Evolutionary conservation across 306 rosid genomes (phyloP).

Genomic region (Quercus glauca): DNA sequence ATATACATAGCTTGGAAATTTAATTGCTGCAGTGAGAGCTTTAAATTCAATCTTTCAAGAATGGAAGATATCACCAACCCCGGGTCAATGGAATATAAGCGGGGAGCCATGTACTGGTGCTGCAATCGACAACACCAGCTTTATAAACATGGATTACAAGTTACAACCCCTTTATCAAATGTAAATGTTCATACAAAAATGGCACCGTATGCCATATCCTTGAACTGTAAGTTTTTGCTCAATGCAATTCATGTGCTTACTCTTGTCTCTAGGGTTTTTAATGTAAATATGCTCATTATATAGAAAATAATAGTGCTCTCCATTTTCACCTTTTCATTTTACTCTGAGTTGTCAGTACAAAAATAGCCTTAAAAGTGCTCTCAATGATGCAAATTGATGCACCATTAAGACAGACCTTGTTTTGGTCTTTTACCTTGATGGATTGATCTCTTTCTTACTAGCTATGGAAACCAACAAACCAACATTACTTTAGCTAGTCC

Average conservation of each 20-base stretch:
- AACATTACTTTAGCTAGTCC: neutral
- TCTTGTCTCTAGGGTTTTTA: neutral
- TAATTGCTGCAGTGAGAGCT: constrained; percentile 38
- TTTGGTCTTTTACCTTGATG: neutral
- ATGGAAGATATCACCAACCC: constrained; percentile 41
- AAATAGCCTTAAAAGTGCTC: neutral
- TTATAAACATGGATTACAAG: neutral
- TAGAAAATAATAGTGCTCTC: neutral
- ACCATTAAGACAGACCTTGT: neutral
- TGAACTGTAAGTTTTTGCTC: constrained; percentile 37
- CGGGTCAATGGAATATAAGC: constrained; percentile 54
- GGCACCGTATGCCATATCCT: constrained; percentile 57
- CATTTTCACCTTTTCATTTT: neutral
- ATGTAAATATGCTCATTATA: neutral
- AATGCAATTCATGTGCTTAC: neutral
- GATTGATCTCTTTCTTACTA: neutral
- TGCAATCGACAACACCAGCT: constrained; percentile 31
- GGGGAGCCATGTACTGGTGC: constrained; percentile 70
- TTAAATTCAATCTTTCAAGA: constrained; percentile 57
- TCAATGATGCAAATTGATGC: neutral
- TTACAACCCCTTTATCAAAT: constrained; percentile 77
- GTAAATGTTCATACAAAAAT: constrained; percentile 42
- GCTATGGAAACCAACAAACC: neutral
- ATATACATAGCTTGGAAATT: neutral
- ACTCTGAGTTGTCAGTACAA: neutral